A percentile compares a stretch with the other conserved stretches of the same genome.
phyloP scores from a whole-genome alignment of 176 grass and related monocot species.

The Leersia perrieri region DNA sequence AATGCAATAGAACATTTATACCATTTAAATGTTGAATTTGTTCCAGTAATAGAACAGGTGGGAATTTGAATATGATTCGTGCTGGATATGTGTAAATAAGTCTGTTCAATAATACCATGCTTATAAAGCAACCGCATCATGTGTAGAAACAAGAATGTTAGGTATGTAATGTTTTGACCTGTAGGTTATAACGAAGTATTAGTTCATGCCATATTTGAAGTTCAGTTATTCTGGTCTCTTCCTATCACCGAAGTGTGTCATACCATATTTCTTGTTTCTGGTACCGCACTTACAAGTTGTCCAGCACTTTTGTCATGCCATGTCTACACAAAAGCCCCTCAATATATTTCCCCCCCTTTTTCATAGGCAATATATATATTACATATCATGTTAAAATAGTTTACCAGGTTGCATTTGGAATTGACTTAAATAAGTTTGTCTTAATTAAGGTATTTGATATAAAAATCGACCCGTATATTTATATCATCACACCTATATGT shows the following conservation, averaged over 20 bases:
- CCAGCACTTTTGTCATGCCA: background rate
- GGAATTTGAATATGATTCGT: background rate
- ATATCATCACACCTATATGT: background rate
- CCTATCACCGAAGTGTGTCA: background rate
- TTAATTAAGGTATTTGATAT: background rate
- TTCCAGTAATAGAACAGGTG: background rate
- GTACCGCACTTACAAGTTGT: background rate
- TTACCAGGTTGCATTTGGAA: background rate
- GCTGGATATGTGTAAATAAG: background rate
- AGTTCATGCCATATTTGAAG: background rate
- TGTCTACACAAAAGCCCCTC: background rate
- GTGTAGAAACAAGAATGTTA: background rate
- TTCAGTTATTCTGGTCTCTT: background rate
- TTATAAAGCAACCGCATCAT: background rate
- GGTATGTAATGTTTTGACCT: background rate
- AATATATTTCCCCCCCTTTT: background rate
- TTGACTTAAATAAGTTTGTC: background rate
- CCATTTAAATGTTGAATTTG: background rate
- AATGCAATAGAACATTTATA: background rate
- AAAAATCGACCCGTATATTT: conserved; percentile 1
- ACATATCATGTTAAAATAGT: background rate
- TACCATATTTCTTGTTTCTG: background rate
- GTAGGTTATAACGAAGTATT: background rate
- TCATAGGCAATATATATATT: background rate
- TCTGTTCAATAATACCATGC: no score